These are phyloP conservation scores for Monocercomonoides exilis DNA, from an alignment of 78 protist genomes.

Conservation along the genomic window DNA sequence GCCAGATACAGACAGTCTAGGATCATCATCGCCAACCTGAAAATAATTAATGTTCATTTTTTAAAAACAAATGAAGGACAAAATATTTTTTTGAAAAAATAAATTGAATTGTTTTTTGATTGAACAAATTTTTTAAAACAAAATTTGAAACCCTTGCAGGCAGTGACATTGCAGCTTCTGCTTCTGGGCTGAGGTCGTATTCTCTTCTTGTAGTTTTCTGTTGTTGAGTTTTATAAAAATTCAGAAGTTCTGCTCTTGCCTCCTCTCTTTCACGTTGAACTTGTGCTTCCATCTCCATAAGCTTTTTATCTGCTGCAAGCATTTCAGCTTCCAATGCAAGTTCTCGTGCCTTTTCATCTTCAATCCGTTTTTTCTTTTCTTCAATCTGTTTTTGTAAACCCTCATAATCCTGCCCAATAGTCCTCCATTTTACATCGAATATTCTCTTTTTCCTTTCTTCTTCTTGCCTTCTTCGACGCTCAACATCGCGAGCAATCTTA, in stretches of 20 bases:
- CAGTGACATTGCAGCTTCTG: no score
- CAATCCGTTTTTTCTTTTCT: slow-evolving; percentile 13
- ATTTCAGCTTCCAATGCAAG: slow-evolving; percentile 18
- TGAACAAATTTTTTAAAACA: no score
- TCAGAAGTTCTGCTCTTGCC: slow-evolving; percentile 5
- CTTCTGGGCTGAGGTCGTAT: slow-evolving; percentile 19
- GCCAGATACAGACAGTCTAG: not conserved
- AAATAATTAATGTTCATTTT: no score
- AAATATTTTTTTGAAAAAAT: no score
- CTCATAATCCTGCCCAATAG: slow-evolving; percentile 1
- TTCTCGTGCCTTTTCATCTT: slow-evolving; percentile 10
- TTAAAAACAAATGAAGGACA: no score
- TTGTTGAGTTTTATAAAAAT: not conserved
- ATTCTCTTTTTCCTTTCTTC: slow-evolving; percentile 15
- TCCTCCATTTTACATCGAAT: slow-evolving; percentile 21
- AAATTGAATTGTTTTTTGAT: no score
- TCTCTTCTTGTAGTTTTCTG: not conserved
- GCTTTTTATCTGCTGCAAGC: not conserved
- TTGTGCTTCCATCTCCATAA: slow-evolving; percentile 17
- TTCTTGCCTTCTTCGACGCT: not conserved
- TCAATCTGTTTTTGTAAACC: slow-evolving; percentile 1
- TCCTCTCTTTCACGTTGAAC: slow-evolving; percentile 15
- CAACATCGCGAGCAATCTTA: not conserved
- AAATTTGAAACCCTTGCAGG: no score
- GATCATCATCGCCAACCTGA: slow-evolving; percentile 17